Base-by-base conservation (phyloP, 164 flowering plant species). In the Malania oleifera region DNA sequence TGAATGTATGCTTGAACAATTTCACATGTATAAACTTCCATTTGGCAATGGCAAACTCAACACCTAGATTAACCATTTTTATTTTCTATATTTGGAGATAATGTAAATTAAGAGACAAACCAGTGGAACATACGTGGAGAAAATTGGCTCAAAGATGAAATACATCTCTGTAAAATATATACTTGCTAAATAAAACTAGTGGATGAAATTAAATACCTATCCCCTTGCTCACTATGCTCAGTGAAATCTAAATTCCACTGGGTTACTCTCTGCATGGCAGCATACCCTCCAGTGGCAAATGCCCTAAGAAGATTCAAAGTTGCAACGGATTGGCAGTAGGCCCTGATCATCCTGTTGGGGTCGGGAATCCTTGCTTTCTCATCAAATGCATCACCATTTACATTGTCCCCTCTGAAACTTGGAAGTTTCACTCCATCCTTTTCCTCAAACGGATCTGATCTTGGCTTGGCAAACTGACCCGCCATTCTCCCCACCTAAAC, bases 201-300 rank as follows among this genome's bases (percentile, higher is more conserved):
- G 17, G 20, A 18, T 5, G 18, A 18, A 17, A 54, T 15, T 10
- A 19, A 0, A 22, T 52, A 70, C 75, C 78, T 70, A 27, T 71
- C 75, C 0, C 75, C 78, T 31, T 67, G 78, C 45, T 67, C 70
- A 23, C 70, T 70, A 34, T 61, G 67, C 38, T 70, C 65, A 7
- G 68, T 59, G 46, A 74, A 74, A 54, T 74, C 78, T 0, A 67
- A 65, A 65, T 74, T 70, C 78, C 78, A 74, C 12, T 74, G 61
- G 13, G 50, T 67, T 44, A 74, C 72, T 44, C 78, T 56, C 57
- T 74, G 78, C 75, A 74, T 64, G 35, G 75, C 72, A 17, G 78
- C 78, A 58, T 74, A 71, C 0, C 78, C 78, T 48, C 78, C 75
- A 14, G 73, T 67, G 14, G 78, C 67, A 35, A 71, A 71, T 1